Percentiles rank a stretch among this genome's conserved stretches.
These are phyloP conservation scores for Aspergillus ruber DNA, from an alignment of 2,329 filamentous ascomycete genomes.

Conservation along the genomic window DNA sequence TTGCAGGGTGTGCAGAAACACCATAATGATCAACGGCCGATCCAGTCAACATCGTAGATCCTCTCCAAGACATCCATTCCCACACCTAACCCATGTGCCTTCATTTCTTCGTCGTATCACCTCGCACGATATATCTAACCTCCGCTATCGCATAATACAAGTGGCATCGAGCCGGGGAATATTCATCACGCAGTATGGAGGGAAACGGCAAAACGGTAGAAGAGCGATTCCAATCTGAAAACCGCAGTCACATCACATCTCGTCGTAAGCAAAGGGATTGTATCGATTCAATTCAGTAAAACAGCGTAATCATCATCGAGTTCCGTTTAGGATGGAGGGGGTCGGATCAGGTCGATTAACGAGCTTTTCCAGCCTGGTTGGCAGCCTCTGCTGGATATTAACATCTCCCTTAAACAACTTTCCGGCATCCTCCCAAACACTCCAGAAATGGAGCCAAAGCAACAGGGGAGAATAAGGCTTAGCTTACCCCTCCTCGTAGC, in stretches of 20 bases:
- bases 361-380: slow-evolving; percentile 45
- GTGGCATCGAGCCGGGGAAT: not conserved
- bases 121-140: not conserved
- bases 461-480: no score
- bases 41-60: no score
- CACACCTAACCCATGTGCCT: no score
- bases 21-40: not conserved
- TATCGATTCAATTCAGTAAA: slow-evolving; percentile 2
- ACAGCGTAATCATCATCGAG: not conserved
- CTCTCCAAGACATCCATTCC: no score
- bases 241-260: slow-evolving; percentile 6
- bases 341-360: slow-evolving; percentile 22
- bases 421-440: not conserved
- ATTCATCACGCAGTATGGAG: not conserved
- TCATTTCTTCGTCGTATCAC: not conserved
- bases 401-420: slow-evolving; percentile 1
- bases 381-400: slow-evolving; percentile 37
- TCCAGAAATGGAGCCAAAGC: not conserved
- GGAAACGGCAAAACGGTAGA: not conserved
- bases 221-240: not conserved
- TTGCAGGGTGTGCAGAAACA: not conserved
- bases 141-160: not conserved
- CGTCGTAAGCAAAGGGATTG: slow-evolving; percentile 7
- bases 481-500: slow-evolving; percentile 74
- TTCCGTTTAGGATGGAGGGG: not conserved